phyloP scores from a whole-genome alignment of 208 protist species.

The Phytomonas sp. region DNA sequence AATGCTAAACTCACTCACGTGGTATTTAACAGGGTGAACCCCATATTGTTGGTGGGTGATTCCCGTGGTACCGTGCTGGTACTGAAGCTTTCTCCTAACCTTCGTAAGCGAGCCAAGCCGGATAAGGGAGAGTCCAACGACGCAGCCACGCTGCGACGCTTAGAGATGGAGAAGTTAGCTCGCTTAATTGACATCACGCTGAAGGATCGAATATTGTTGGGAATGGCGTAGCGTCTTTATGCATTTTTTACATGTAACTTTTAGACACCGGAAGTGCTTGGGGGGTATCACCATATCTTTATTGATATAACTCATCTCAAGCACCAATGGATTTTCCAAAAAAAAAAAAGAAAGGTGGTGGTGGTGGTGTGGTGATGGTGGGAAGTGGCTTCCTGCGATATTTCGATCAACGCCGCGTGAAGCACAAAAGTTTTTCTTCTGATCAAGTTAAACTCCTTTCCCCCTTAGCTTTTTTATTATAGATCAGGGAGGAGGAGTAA shows the following conservation, averaged over 20 bases:
- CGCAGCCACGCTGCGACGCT: conserved; percentile 28
- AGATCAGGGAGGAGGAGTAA: neutral
- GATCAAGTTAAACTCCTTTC: neutral
- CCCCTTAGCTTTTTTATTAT: neutral
- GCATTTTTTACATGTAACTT: neutral
- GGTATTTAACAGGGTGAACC: conserved; percentile 89
- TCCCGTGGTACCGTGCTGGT: conserved; percentile 91
- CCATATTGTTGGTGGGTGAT: conserved; percentile 94
- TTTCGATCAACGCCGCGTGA: neutral
- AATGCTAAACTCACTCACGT: conserved; percentile 96
- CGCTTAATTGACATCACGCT: conserved; percentile 84
- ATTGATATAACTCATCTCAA: neutral
- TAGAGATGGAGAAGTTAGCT: conserved; percentile 88
- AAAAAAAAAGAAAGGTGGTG: neutral
- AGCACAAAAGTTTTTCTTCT: neutral
- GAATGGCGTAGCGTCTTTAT: neutral
- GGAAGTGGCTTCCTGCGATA: neutral
- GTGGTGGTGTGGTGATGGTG: neutral
- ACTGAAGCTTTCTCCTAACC: conserved; percentile 95
- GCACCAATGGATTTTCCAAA: neutral
- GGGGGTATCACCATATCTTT: neutral
- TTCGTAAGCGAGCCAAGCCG: conserved; percentile 71
- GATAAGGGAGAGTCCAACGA: conserved; percentile 19
- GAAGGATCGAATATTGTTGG: conserved; percentile 87
- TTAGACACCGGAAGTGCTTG: neutral